A percentile compares a stretch with the other conserved stretches of the same genome.
Conservation (phyloP, 2,329 filamentous ascomycete genomes). For the Xylariaceae sp. region DNA sequence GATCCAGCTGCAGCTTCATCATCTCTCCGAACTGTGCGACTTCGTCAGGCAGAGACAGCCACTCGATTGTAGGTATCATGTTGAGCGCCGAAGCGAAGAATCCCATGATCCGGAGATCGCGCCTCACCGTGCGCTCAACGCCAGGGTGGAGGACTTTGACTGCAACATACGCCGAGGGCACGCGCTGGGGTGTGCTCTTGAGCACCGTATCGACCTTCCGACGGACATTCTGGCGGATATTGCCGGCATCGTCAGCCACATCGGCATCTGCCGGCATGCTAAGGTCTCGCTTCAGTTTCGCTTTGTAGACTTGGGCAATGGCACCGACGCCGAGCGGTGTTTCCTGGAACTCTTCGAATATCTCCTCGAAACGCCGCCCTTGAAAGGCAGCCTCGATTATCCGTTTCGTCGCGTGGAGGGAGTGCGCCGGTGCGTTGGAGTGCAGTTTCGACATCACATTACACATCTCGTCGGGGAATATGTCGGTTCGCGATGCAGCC, state of each 20-base stretch:
- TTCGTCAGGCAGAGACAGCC: constrained; percentile 93
- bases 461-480: constrained; percentile 92
- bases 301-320: constrained; percentile 96
- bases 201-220: constrained; percentile 81
- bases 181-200: constrained; percentile 77
- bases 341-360: constrained; percentile 94
- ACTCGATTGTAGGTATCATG: constrained; percentile 87
- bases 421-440: constrained; percentile 90
- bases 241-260: constrained; percentile 44
- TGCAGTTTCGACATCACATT: constrained; percentile 90
- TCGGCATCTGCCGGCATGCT: constrained; percentile 58
- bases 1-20: constrained; percentile 96
- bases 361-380: constrained; percentile 74
- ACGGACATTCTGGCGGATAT: constrained; percentile 62
- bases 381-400: constrained; percentile 80
- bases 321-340: constrained; percentile 86
- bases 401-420: constrained; percentile 69
- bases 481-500: constrained; percentile 93
- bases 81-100: constrained; percentile 86
- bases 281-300: constrained; percentile 77
- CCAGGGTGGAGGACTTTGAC: constrained; percentile 93
- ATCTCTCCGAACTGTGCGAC: constrained; percentile 93
- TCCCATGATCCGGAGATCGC: constrained; percentile 88
- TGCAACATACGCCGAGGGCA: constrained; percentile 88
- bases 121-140: constrained; percentile 82